phyloP scores from a whole-genome alignment of 139 green algal genomes.

The Pseudopediastrum boryanum region DNA sequence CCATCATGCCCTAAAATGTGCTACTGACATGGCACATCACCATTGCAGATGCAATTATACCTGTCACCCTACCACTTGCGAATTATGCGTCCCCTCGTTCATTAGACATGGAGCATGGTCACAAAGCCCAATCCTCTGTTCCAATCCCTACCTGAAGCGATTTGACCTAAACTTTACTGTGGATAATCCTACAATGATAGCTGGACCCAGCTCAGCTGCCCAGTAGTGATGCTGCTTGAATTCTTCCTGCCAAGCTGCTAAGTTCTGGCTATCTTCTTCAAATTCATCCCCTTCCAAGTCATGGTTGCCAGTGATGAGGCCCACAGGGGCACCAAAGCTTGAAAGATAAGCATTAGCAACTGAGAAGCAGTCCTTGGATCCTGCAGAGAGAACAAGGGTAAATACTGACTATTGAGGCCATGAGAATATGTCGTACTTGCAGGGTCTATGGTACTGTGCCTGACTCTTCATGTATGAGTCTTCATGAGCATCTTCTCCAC shows the following conservation, averaged over 20 bases:
- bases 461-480: too few relatives aligned
- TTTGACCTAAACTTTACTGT: conserved; percentile 75
- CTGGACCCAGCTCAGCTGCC: conserved; percentile 61
- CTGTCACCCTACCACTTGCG: too few relatives aligned
- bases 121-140: too few relatives aligned
- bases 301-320: conserved; percentile 78
- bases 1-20: too few relatives aligned
- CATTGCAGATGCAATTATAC: too few relatives aligned
- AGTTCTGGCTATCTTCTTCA: conserved; percentile 76
- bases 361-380: conserved; percentile 68
- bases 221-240: conserved; percentile 75
- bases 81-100: too few relatives aligned
- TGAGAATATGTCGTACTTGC: too few relatives aligned
- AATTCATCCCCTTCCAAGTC: conserved; percentile 78
- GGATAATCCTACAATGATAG: conserved; percentile 71
- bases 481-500: too few relatives aligned
- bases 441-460: too few relatives aligned
- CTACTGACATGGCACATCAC: too few relatives aligned
- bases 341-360: conserved; percentile 56
- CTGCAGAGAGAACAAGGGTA: conserved; percentile 13
- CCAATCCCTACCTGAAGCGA: too few relatives aligned
- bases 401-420: neutral
- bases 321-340: conserved; percentile 55
- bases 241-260: conserved; percentile 68
- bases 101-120: neutral